These are phyloP conservation scores for Phoma sp. DNA, from an alignment of 2,329 filamentous ascomycete genomes.

Conservation along the genomic window DNA sequence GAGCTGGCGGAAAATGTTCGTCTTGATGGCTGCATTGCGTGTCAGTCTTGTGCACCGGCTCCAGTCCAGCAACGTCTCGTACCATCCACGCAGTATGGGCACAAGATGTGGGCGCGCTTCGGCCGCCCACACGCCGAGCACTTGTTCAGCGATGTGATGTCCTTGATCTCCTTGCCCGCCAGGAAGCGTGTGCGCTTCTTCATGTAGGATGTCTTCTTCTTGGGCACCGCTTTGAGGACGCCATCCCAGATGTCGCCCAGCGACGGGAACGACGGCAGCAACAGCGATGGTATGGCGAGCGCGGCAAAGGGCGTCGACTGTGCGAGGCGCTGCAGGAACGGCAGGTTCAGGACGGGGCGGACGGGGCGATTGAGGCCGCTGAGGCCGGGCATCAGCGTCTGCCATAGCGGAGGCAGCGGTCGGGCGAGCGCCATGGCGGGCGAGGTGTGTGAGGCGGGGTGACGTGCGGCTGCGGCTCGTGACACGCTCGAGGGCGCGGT, in stretches of 20 bases:
- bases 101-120: slow-evolving; percentile 89
- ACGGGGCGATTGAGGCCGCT: slow-evolving; percentile 51
- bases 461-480: slow-evolving; percentile 6
- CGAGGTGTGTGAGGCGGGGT: slow-evolving; percentile 1
- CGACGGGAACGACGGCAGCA: slow-evolving; percentile 47
- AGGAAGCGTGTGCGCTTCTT: slow-evolving; percentile 93
- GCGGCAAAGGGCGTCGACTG: slow-evolving; percentile 65
- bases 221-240: slow-evolving; percentile 88
- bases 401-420: slow-evolving; percentile 51
- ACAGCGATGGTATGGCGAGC: slow-evolving; percentile 59
- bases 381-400: slow-evolving; percentile 61
- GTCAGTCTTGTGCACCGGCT: neutral
- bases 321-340: slow-evolving; percentile 52
- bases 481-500: slow-evolving; percentile 6
- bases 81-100: slow-evolving; percentile 86
- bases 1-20: slow-evolving; percentile 40
- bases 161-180: slow-evolving; percentile 93
- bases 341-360: slow-evolving; percentile 47
- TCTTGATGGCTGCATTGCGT: slow-evolving; percentile 38
- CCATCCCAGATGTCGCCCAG: slow-evolving; percentile 91
- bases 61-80: slow-evolving; percentile 42
- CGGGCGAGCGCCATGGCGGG: slow-evolving; percentile 49
- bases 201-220: slow-evolving; percentile 98
- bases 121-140: slow-evolving; percentile 87
- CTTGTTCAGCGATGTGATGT: slow-evolving; percentile 83